Evolutionary conservation across 768 basidiomycete species (phyloP).

Genomic region (Suillus discolor): DNA sequence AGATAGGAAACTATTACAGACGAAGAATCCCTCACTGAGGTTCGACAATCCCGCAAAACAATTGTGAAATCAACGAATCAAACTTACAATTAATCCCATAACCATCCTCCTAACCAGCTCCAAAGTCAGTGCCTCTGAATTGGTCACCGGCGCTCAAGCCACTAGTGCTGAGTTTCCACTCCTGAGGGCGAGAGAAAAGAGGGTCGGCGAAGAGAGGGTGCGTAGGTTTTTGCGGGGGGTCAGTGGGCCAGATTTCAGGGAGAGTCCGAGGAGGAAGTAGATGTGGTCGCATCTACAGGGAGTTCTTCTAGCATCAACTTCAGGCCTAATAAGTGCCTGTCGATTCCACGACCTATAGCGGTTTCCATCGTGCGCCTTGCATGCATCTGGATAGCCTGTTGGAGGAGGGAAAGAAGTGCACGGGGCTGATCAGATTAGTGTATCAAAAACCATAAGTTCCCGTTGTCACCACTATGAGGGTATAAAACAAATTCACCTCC

Average conservation of each 20-base stretch:
- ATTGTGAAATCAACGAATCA: not conserved
- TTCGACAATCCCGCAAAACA: not conserved
- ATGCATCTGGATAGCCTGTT: conserved; percentile 73
- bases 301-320: conserved; percentile 54
- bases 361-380: conserved; percentile 73
- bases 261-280: not conserved
- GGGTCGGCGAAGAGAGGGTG: conserved; percentile 72
- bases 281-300: not conserved
- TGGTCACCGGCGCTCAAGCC: conserved; percentile 82
- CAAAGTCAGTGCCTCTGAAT: conserved; percentile 93
- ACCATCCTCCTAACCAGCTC: conserved; percentile 78
- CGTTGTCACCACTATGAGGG: not conserved
- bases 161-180: conserved; percentile 90
- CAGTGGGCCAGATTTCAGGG: conserved; percentile 21
- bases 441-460: not conserved
- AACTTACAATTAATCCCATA: conserved; percentile 92
- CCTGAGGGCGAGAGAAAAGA: conserved; percentile 70
- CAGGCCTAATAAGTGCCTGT: conserved; percentile 89
- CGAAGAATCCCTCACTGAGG: not conserved
- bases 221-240: conserved; percentile 28
- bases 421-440: conserved; percentile 25
- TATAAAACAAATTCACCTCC: not conserved
- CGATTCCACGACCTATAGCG: conserved; percentile 80
- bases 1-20: not conserved
- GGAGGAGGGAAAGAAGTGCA: conserved; percentile 50